Conservation (phyloP, 2,329 filamentous ascomycete species). For the Trichoderma sp. region DNA sequence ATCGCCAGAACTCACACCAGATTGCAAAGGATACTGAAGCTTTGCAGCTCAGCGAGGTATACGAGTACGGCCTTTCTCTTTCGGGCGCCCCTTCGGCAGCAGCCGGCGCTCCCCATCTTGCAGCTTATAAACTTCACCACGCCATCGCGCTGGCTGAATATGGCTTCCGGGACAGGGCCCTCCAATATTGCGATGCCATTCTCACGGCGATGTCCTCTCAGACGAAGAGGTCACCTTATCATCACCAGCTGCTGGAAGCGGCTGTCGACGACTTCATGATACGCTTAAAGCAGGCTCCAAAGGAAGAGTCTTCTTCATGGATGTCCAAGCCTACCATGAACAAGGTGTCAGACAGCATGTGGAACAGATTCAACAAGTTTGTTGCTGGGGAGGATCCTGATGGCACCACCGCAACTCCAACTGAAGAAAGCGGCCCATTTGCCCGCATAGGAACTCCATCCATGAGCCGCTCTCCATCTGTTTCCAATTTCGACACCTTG, state of each 20-base stretch:
- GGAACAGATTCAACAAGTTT: slow-evolving; percentile 94
- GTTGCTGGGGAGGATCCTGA: slow-evolving; percentile 88
- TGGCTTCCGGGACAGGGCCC: slow-evolving; percentile 76
- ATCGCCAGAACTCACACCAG: slow-evolving; percentile 65
- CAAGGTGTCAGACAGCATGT: slow-evolving; percentile 87
- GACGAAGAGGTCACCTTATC: slow-evolving; percentile 82
- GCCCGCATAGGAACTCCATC: slow-evolving; percentile 72
- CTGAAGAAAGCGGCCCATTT: slow-evolving; percentile 73
- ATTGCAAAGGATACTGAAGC: slow-evolving; percentile 79
- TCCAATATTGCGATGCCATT: slow-evolving; percentile 89
- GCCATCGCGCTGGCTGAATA: slow-evolving; percentile 80
- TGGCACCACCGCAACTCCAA: slow-evolving; percentile 59
- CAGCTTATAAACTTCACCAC: slow-evolving; percentile 88
- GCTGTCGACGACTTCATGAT: slow-evolving; percentile 80
- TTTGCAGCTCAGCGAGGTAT: slow-evolving; percentile 92
- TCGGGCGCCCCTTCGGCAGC: slow-evolving; percentile 51
- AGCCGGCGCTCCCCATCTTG: slow-evolving; percentile 71
- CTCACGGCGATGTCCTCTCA: slow-evolving; percentile 70
- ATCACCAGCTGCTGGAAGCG: slow-evolving; percentile 70
- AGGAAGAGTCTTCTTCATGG: slow-evolving; percentile 79
- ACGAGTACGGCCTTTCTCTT: slow-evolving; percentile 83
- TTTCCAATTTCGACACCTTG: slow-evolving; percentile 70
- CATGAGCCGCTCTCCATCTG: slow-evolving; percentile 70
- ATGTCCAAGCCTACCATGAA: slow-evolving; percentile 95
- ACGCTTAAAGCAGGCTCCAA: slow-evolving; percentile 80